phyloP scores from a whole-genome alignment of 2,329 filamentous ascomycete genomes.

The Xylariaceae sp. region DNA sequence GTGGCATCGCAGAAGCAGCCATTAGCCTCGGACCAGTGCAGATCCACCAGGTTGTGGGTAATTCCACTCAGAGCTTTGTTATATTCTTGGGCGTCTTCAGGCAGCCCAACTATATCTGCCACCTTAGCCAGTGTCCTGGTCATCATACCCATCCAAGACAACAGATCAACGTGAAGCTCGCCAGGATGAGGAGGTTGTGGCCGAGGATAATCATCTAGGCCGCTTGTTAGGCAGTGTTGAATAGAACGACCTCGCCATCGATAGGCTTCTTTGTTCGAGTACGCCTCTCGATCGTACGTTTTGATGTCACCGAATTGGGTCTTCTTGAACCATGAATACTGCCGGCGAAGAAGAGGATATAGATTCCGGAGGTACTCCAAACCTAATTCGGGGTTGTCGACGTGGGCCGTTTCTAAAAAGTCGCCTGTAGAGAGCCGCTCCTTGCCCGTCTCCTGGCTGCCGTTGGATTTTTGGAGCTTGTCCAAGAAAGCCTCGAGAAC shows the following conservation, averaged over 20 bases:
- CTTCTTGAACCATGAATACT: constrained; percentile 94
- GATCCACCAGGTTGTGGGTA: constrained; percentile 82
- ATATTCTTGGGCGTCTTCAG: constrained; percentile 78
- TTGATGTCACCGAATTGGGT: constrained; percentile 92
- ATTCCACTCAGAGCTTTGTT: constrained; percentile 77
- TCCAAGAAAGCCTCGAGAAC: constrained; percentile 85
- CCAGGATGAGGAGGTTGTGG: constrained; percentile 92
- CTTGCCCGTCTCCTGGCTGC: constrained; percentile 50
- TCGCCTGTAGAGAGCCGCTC: constrained; percentile 52
- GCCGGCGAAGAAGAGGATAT: constrained; percentile 78
- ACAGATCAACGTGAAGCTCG: constrained; percentile 92
- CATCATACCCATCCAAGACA: constrained; percentile 99
- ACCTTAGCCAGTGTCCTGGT: constrained; percentile 83
- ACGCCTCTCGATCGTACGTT: constrained; percentile 87
- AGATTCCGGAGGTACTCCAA: constrained; percentile 40
- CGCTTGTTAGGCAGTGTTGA: constrained; percentile 87
- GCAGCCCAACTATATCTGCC: constrained; percentile 74
- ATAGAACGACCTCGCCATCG: constrained; percentile 92
- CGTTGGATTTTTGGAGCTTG: constrained; percentile 69
- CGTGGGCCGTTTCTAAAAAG: constrained; percentile 64
- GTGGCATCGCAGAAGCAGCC: constrained; percentile 94
- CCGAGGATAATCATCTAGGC: constrained; percentile 94
- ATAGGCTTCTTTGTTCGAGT: constrained; percentile 89
- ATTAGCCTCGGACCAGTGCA: constrained; percentile 86
- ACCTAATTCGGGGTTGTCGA: constrained; percentile 59